phyloP scores from a whole-genome alignment of 169 alveolate genomes.

The Perkinsus marinus region DNA sequence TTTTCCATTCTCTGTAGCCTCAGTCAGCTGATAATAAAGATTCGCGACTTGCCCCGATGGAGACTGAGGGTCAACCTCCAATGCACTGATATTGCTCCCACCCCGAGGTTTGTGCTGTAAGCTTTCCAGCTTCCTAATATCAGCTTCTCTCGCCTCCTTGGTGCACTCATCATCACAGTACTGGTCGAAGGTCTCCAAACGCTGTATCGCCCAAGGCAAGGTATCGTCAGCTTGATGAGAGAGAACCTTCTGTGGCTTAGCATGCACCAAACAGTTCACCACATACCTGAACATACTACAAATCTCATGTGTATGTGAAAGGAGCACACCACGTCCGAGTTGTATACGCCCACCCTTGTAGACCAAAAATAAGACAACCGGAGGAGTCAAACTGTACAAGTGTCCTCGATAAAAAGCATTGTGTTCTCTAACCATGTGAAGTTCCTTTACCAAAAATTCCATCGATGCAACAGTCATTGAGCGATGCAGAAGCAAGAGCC shows the following conservation, averaged over 20 bases:
- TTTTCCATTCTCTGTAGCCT: not conserved
- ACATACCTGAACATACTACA: not conserved
- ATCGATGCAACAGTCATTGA: too few species aligned
- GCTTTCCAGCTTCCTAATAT: not conserved
- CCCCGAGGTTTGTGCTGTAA: not conserved
- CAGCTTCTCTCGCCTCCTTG: not conserved
- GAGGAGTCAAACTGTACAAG: too few species aligned
- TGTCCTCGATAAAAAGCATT: too few species aligned
- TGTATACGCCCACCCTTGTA: too few species aligned
- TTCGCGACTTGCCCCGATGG: not conserved
- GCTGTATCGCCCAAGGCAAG: not conserved
- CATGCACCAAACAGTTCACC: not conserved
- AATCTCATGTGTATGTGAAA: not conserved
- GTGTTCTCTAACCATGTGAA: too few species aligned
- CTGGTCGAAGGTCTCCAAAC: not conserved
- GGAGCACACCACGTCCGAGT: not conserved
- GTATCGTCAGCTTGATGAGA: not conserved
- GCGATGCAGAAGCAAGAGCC: too few species aligned
- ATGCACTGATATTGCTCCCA: not conserved
- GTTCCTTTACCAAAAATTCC: too few species aligned
- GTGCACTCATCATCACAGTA: not conserved
- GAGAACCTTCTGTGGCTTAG: not conserved
- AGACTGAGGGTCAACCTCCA: not conserved
- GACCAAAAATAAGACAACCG: too few species aligned
- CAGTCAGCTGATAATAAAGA: not conserved